A percentile compares a stretch with the other conserved stretches of the same genome.
Conservation (phyloP, 768 basidiomycete genomes). For the Trametes cinnabarina region DNA sequence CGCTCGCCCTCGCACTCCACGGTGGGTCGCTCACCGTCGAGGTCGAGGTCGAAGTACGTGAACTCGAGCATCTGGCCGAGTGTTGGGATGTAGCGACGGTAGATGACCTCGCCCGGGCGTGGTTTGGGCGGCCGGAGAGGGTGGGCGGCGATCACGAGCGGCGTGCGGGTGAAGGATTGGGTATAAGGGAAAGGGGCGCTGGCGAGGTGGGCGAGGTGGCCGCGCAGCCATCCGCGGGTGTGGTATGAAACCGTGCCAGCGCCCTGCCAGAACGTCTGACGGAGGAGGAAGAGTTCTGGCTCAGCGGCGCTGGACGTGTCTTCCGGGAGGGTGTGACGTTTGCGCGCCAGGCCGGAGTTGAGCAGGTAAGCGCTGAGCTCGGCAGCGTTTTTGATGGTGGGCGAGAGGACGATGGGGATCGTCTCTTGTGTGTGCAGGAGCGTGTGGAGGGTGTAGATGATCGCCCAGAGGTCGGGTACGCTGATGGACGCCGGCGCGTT, state of each 20-base stretch:
- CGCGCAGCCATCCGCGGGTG: conserved; percentile 32
- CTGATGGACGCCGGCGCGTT: conserved; percentile 16
- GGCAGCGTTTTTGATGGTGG: conserved; percentile 27
- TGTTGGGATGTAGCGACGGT: conserved; percentile 34
- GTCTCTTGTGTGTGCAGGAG: conserved; percentile 38
- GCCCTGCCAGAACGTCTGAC: conserved; percentile 50
- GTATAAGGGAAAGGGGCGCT: conserved; percentile 36
- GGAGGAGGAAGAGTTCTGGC: conserved; percentile 38
- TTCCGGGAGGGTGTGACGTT: conserved; percentile 14
- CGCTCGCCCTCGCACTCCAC: conserved; percentile 11
- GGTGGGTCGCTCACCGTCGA: conserved; percentile 6
- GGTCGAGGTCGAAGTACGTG: conserved; percentile 29
- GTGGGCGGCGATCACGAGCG: conserved; percentile 48
- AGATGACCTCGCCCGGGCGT: conserved; percentile 38
- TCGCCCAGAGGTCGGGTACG: conserved; percentile 40
- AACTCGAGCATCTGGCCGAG: conserved; percentile 35
- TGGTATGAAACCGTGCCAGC: conserved; percentile 39
- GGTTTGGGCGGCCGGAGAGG: conserved; percentile 53
- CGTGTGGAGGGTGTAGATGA: conserved; percentile 42
- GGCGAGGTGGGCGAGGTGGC: conserved; percentile 29
- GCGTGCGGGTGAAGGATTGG: conserved; percentile 43
- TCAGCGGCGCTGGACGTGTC: conserved; percentile 13
- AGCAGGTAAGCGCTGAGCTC: conserved; percentile 40
- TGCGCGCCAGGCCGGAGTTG: conserved; percentile 35
- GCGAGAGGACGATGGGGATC: conserved; percentile 39